Conservation (phyloP, 164 flowering plant species). For the Platanus orientalis region DNA sequence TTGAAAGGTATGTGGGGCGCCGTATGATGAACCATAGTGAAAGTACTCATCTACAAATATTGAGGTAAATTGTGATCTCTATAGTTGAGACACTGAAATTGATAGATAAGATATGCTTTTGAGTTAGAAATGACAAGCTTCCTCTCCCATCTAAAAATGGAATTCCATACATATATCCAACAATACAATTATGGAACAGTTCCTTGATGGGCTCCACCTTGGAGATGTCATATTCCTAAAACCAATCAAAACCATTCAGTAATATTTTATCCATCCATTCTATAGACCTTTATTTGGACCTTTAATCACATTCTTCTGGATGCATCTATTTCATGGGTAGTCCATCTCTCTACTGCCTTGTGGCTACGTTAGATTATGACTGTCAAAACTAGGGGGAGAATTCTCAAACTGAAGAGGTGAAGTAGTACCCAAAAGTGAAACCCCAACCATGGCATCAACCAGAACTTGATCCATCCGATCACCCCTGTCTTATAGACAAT, state of each 20-base stretch:
- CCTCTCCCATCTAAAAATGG: not conserved
- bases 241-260: not conserved
- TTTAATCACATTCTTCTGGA: not conserved
- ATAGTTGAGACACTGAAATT: not conserved
- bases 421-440: conserved; percentile 91
- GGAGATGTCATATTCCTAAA: not conserved
- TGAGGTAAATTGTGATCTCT: not conserved
- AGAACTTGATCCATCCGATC: conserved; percentile 84
- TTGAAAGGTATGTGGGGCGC: conserved; percentile 97
- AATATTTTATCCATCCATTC: not conserved
- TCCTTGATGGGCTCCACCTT: too few relatives aligned
- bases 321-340: not conserved
- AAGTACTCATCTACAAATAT: conserved; percentile 84
- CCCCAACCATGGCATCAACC: conserved; percentile 97
- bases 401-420: conserved; percentile 3
- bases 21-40: conserved; percentile 97
- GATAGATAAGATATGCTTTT: too few relatives aligned
- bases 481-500: conserved; percentile 70
- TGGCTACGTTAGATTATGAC: not conserved
- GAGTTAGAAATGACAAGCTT: not conserved
- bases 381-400: not conserved
- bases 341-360: too few relatives aligned
- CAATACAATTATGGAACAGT: not conserved
- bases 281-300: not conserved
- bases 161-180: not conserved